Evolutionary conservation across 495 filamentous ascomycete species (phyloP), one percentile per base, ranked within the genome.

Genomic region (Aspergillus conjunctus): DNA sequence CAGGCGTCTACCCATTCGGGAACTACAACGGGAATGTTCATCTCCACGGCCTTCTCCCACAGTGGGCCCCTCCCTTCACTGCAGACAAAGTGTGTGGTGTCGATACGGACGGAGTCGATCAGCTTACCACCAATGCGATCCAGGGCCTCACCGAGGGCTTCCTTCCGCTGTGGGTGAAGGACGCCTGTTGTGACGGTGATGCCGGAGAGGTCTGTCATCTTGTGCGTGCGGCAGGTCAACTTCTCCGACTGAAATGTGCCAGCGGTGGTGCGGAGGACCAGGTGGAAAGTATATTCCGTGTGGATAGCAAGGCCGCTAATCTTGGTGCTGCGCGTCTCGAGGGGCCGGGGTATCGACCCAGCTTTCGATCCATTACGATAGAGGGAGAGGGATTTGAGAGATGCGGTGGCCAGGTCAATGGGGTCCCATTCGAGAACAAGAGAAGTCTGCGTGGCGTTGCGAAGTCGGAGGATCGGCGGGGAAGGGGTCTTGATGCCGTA

Each of bases 361-460:
- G 93, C 94, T 77, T 98, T 99, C 64, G 89, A 90, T 65, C 90
- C 90, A 81, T 99, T 98, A 69, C 94, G 90, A 77, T 92, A 97
- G 33, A 99, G 82, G 45, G 88, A 91, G 21, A 99, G 81, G 45
- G 86, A 89, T 64, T 95, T 87, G 56, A 98, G 81, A 65, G 92
- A 91, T 60, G 94, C 90, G 5, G 94, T 98, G 7, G 93, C 95
- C 17, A 97, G 85, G 58, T 91, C 82, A 75, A 99, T 92, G 9
- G 92, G 91, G 60, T 97, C 94, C 92, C 95, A 99, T 77, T 98
- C 94, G 46, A 99, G 89, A 34, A 99, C 94, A 9, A 98, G 88
- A 22, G 91, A 93, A 26, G 95, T 98, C 74, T 99, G 94, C 4
- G 94, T 98, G 26, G 92, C 92, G 78, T 97, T 98, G 71, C 92